Conservation (phyloP, 2,329 filamentous ascomycete species). For the Proliferodiscus dingleyae region DNA sequence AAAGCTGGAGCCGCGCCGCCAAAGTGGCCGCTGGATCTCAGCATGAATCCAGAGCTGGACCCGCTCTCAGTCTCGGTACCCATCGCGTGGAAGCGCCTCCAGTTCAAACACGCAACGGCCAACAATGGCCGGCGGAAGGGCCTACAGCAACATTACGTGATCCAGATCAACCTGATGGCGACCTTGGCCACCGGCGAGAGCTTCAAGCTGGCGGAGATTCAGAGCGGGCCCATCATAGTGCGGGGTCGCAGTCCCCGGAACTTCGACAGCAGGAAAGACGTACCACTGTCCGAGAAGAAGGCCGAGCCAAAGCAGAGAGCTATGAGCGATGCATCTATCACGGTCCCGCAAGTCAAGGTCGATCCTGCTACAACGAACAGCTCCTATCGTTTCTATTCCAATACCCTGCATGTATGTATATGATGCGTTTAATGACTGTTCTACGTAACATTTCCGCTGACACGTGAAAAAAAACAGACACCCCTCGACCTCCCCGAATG, state of each 20-base stretch:
- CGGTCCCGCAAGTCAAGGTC: slow-evolving; percentile 21
- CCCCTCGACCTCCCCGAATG: slow-evolving; percentile 28
- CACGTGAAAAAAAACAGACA: slow-evolving; percentile 14
- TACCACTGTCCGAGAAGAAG: slow-evolving; percentile 51
- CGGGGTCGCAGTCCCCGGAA: slow-evolving; percentile 88
- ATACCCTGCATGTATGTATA: slow-evolving; percentile 25
- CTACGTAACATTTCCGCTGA: no score
- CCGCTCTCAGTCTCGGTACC: slow-evolving; percentile 74
- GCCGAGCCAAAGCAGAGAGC: slow-evolving; percentile 26
- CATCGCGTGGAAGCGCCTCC: slow-evolving; percentile 87
- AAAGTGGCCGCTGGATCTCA: slow-evolving; percentile 50
- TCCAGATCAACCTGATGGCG: slow-evolving; percentile 77
- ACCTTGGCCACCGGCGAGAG: slow-evolving; percentile 63
- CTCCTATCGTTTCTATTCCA: slow-evolving; percentile 27
- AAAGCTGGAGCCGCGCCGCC: slow-evolving; percentile 48
- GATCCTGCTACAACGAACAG: slow-evolving; percentile 23
- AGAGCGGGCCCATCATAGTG: slow-evolving; percentile 91
- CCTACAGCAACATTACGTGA: slow-evolving; percentile 89
- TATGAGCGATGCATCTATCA: slow-evolving; percentile 19
- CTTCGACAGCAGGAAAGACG: slow-evolving; percentile 85
- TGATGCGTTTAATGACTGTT: no score
- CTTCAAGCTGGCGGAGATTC: slow-evolving; percentile 74
- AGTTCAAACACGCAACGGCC: slow-evolving; percentile 93
- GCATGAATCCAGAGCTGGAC: slow-evolving; percentile 64
- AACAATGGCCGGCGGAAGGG: slow-evolving; percentile 95